phyloP scores from a whole-genome alignment of 768 basidiomycete genomes.

The Naganishia vaughanmartiniae region DNA sequence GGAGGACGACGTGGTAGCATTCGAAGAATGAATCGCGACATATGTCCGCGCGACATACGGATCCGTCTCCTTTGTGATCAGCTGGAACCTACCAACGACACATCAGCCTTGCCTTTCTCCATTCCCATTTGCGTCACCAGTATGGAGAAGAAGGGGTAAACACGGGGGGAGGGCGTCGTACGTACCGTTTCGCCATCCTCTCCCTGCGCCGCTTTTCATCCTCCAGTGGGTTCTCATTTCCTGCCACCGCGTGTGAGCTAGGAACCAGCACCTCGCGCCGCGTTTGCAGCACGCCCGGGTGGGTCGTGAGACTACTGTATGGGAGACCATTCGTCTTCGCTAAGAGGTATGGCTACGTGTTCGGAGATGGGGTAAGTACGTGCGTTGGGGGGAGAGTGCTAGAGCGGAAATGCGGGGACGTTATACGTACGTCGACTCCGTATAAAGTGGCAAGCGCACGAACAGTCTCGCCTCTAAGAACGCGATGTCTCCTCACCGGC shows the following conservation, averaged over 20 bases:
- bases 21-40: constrained; percentile 25
- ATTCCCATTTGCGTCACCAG: no score
- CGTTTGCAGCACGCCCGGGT: constrained; percentile 46
- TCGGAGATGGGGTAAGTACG: background rate
- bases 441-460: constrained; percentile 41
- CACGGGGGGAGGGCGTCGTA: no score
- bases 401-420: background rate
- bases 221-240: constrained; percentile 16
- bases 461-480: constrained; percentile 40
- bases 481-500: constrained; percentile 34
- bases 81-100: constrained; percentile 37
- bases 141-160: no score
- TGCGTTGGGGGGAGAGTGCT: background rate
- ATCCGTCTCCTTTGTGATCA: constrained; percentile 46
- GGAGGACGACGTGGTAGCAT: no score
- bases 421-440: constrained; percentile 48
- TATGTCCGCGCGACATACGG: constrained; percentile 35
- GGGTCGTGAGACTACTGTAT: constrained; percentile 36
- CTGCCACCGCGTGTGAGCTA: background rate
- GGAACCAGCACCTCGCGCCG: constrained; percentile 32
- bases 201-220: constrained; percentile 34
- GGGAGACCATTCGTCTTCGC: constrained; percentile 45
- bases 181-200: constrained; percentile 35
- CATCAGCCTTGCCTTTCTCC: no score
- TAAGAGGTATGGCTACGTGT: constrained; percentile 46